Evolutionary conservation across 176 grass and related monocot genomes (phyloP).

Genomic region (Themeda triandra): DNA sequence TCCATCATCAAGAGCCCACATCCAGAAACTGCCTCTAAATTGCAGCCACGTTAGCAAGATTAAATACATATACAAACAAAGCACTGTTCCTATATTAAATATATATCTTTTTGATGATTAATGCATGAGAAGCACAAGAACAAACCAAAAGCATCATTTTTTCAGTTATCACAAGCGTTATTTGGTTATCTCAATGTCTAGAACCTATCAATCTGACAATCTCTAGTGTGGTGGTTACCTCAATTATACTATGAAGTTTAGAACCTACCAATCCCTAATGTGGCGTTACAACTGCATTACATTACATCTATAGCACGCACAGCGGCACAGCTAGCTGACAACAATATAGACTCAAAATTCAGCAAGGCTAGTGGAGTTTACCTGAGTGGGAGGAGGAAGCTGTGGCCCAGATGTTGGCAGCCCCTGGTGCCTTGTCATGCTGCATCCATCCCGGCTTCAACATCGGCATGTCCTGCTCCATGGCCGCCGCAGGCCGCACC

Average conservation of each 20-base stretch:
- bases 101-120: neutral
- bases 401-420: slow-evolving; percentile 29
- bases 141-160: neutral
- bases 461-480: slow-evolving; percentile 48
- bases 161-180: neutral
- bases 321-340: neutral
- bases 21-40: slow-evolving; percentile 12
- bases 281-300: neutral
- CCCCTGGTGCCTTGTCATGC: slow-evolving; percentile 23
- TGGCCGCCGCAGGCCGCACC: slow-evolving; percentile 24
- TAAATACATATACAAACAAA: neutral
- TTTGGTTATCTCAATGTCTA: neutral
- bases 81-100: neutral
- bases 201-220: slow-evolving; percentile 21
- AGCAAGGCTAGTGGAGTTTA: no score
- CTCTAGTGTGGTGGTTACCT: no score
- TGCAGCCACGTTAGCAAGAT: slow-evolving; percentile 7
- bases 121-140: neutral
- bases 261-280: neutral
- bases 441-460: slow-evolving; percentile 70
- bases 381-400: slow-evolving; percentile 36
- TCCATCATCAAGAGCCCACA: neutral
- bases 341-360: neutral
- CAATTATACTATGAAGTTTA: neutral
- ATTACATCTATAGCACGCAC: slow-evolving; percentile 13